Evolutionary conservation across 139 green algal genomes (phyloP), one percentile per base, ranked within the genome.

Genomic region (Chlorella sorokiniana): DNA sequence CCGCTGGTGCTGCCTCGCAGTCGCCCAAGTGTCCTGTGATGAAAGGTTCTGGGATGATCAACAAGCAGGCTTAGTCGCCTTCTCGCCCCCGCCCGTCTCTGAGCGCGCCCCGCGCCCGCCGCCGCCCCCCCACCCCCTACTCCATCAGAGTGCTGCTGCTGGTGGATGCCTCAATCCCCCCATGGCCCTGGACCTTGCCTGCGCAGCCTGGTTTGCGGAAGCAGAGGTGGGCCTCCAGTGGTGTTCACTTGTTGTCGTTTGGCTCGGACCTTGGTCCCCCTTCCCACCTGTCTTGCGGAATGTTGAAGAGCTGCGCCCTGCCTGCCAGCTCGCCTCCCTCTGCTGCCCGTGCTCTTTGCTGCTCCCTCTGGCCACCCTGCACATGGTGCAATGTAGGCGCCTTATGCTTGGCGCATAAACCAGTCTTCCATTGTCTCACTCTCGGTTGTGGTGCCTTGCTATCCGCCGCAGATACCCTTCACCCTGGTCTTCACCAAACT

Each of bases 101-200:
- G 52, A 18, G 3, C 52, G 27, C 52, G 5, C 16, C 11, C 54
- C 23, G 3, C 7, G 25, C 54, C 10, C 1, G 4, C 54, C 54
- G 9, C 54, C 1, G 8, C 4, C 4, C 20, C 37, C 64, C 3
- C 1, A 25, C 18, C 69, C 42, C 14, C 42, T 54, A 10, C 35
- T 37, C 4, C 45, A 52, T 35, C 73, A 79, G 73, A 25, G 96
- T 99, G n/a, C 81, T 99, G 52, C 88, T 99, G 77, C 91, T 99
- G 56, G 86, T 99, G 33, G 96, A 99, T 80, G 87, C 87, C 16
- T 93, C 77, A 83, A 95, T 99, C 68, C 90, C 93, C 93, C 94
- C 0, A 93, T 95, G 74, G 27, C 71, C 0, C 77, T 95, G 0
- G 96, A 98, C 83, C 41, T 98, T 33, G 87, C 95, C 44, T 96